Evolutionary conservation across 2,329 filamentous ascomycete species (phyloP), one percentile per base, ranked within the genome.

Genomic region (Fusarium newnesense): DNA sequence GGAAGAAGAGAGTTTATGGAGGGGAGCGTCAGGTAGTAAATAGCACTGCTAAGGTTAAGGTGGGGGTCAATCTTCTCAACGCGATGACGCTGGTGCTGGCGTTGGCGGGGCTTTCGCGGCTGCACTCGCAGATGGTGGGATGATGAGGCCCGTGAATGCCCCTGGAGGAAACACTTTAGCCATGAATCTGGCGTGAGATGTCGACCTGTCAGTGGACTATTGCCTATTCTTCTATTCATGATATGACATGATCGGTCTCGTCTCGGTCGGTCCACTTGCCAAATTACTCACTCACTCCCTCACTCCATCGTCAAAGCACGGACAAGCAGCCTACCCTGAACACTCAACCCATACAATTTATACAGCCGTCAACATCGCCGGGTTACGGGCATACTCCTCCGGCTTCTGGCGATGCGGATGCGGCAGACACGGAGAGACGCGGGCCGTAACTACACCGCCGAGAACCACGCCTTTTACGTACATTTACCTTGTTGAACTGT

Each of bases 361-460:
- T 36, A 32, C 42, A 57, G 4, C 42, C 69, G 36, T 54, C 12
- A 36, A 47, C 44, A 30, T 73, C 64, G 67, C 71, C 67, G 59
- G 54, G 50, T 52, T 58, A 64, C 67, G 63, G 71, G 36, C 40
- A 59, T 60, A 4, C 15, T 18, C 66, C 70, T 64, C 69, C 72
- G 72, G 44, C 60, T 73, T 75, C 68, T 73, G 72, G 72, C 72
- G 69, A 74, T 70, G 54, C 68, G 68, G 64, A 63, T 67, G 72
- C 28, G 56, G 26, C 32, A 47, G 56, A 34, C 18, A 57, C 72
- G 72, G 72, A 67, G 32, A 75, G 72, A 74, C 50, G 36, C 72
- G 72, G 72, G 43, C 63, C 56, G 44, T 59, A 43, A 40, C 47
- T 43, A 54, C 49, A 64, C 44, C 54, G 50, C 37, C 52, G 70